These are phyloP conservation scores for Climacium dendroides DNA, from an alignment of 225 moss, liverwort and hornwort species.

Conservation along the genomic window DNA sequence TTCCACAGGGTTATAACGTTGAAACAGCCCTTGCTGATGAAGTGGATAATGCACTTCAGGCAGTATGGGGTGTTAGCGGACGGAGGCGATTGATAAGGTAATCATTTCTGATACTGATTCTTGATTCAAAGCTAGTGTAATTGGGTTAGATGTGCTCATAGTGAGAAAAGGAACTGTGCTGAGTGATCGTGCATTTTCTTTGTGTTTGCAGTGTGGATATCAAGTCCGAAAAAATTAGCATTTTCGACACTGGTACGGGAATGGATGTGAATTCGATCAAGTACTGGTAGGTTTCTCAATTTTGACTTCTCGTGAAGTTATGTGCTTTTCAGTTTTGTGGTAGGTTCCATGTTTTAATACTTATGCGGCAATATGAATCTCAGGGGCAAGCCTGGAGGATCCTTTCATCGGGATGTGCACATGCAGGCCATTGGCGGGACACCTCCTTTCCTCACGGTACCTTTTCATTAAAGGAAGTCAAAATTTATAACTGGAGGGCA, in stretches of 20 bases:
- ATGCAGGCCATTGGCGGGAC: constrained; percentile 43
- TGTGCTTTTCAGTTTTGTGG: not conserved
- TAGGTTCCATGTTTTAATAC: not conserved
- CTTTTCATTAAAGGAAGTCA: not conserved
- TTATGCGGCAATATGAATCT: not conserved
- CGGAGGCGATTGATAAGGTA: constrained; percentile 17
- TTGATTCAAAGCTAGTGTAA: not conserved
- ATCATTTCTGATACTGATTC: too few relatives aligned
- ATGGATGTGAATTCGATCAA: constrained; percentile 48
- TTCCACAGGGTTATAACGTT: constrained; percentile 59
- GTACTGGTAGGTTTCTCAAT: constrained; percentile 28
- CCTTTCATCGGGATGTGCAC: constrained; percentile 52
- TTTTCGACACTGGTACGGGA: constrained; percentile 68
- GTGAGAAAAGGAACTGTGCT: not conserved
- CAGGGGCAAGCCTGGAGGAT: constrained; percentile 66
- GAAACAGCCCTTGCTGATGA: constrained; percentile 65
- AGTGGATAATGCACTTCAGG: constrained; percentile 77
- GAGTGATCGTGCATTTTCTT: not conserved
- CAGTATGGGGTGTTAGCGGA: constrained; percentile 34
- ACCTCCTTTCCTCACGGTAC: constrained; percentile 60
- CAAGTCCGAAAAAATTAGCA: constrained; percentile 26
- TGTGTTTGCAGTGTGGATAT: constrained; percentile 30
- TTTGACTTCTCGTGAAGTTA: not conserved
- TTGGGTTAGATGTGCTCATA: not conserved
- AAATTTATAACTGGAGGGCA: not conserved